Evolutionary conservation across 345 rosid genomes (phyloP).

Genomic region (Aquilaria yunnanensis): DNA sequence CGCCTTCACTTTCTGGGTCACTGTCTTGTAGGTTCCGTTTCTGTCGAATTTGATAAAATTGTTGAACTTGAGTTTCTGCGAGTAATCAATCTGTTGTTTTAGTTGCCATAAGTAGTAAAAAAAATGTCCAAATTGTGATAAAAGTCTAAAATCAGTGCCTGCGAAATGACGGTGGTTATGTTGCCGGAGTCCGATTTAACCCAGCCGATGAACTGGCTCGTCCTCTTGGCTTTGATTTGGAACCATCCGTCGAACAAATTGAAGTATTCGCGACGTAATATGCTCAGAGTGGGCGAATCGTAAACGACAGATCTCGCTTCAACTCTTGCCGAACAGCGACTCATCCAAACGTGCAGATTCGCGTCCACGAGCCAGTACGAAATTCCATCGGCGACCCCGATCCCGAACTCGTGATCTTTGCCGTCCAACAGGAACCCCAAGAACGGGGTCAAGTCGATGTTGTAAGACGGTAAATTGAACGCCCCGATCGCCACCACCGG

Average conservation of each 20-base stretch:
- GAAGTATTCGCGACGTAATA: slow-evolving; percentile 30
- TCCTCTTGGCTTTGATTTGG: slow-evolving; percentile 42
- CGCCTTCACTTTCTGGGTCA: slow-evolving; percentile 41
- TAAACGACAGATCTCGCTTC: slow-evolving; percentile 31
- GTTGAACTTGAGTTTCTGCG: slow-evolving; percentile 29
- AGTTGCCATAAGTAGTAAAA: no score
- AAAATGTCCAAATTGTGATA: no score
- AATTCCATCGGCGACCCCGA: slow-evolving; percentile 53
- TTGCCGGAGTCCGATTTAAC: slow-evolving; percentile 58
- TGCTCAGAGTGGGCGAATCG: slow-evolving; percentile 21
- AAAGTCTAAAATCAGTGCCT: no score
- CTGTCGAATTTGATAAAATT: slow-evolving; percentile 35
- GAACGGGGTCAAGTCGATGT: slow-evolving; percentile 68
- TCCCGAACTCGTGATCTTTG: slow-evolving; percentile 42
- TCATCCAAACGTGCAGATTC: slow-evolving; percentile 76
- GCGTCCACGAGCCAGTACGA: slow-evolving; percentile 86
- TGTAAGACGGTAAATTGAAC: slow-evolving; percentile 70
- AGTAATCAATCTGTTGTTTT: no score
- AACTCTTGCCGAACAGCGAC: slow-evolving; percentile 25
- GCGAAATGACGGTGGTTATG: slow-evolving; percentile 39
- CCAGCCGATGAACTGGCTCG: slow-evolving; percentile 55
- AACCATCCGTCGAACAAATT: slow-evolving; percentile 60
- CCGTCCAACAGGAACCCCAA: slow-evolving; percentile 60
- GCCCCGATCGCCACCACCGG: slow-evolving; percentile 76
- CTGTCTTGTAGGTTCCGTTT: slow-evolving; percentile 47